Evolutionary conservation across 1,284 basidiomycete species (phyloP).

Genomic region (Ceratobasidium papillatum): DNA sequence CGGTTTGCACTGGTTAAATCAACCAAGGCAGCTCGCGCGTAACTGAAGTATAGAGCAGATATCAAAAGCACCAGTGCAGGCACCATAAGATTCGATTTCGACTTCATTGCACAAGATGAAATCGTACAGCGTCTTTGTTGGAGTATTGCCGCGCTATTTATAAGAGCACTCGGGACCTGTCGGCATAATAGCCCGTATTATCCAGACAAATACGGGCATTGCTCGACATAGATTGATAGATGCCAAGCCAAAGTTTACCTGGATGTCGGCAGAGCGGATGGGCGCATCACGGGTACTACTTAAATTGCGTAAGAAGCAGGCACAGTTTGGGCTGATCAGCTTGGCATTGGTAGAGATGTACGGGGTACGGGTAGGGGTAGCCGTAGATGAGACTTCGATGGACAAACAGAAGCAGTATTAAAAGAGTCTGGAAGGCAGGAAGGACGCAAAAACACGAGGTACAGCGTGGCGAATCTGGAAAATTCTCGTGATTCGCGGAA

Average conservation of each 20-base stretch:
- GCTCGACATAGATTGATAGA: neutral
- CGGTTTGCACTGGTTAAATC: conserved; percentile 37
- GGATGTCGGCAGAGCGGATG: neutral
- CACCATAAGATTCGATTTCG: neutral
- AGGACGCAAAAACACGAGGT: neutral
- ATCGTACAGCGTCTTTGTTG: no score
- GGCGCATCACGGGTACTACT: neutral
- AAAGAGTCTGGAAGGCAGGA: neutral
- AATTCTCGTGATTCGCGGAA: neutral
- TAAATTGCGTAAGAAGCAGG: neutral
- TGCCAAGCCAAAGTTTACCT: neutral
- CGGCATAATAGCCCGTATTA: neutral
- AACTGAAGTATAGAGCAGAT: neutral
- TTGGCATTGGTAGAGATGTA: neutral
- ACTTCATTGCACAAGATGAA: conserved; percentile 8
- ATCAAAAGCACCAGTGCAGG: neutral
- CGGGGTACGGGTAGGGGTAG: neutral
- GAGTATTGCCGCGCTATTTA: neutral
- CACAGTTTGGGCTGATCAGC: neutral
- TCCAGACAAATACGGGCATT: neutral
- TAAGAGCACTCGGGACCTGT: neutral
- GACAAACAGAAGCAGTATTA: neutral
- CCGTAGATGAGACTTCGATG: neutral
- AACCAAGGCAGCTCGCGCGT: conserved; percentile 11
- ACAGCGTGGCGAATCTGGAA: neutral